Evolutionary conservation across 2,329 filamentous ascomycete species (phyloP).

Genomic region (Colletotrichum melonis): DNA sequence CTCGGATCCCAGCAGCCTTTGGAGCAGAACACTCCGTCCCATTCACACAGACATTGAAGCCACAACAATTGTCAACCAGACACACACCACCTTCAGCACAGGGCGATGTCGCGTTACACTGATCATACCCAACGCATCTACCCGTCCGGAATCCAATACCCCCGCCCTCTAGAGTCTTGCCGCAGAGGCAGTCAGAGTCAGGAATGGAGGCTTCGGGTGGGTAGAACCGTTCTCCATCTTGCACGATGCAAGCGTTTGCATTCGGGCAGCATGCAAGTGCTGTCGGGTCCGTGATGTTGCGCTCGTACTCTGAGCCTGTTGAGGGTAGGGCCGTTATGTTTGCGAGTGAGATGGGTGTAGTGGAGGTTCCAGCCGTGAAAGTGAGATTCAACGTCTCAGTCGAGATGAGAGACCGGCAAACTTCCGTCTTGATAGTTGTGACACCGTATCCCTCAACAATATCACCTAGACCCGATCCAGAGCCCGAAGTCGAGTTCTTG

Average conservation of each 20-base stretch:
- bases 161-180: conserved; percentile 38
- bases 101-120: conserved; percentile 10
- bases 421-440: conserved; percentile 45
- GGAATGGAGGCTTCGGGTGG: conserved; percentile 44
- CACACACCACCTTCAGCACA: conserved; percentile 22
- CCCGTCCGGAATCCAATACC: conserved; percentile 31
- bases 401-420: conserved; percentile 48
- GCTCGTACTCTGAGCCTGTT: conserved; percentile 1
- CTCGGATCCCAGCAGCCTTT: not conserved
- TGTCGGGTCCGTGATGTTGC: conserved; percentile 47
- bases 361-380: conserved; percentile 46
- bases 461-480: conserved; percentile 40
- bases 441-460: conserved; percentile 48
- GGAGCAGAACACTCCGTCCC: conserved; percentile 34
- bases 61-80: conserved; percentile 33
- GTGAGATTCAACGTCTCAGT: conserved; percentile 46
- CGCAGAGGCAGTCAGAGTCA: conserved; percentile 48
- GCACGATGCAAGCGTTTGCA: conserved; percentile 35
- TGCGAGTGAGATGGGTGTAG: conserved; percentile 37
- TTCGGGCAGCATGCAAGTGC: conserved; percentile 48
- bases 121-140: conserved; percentile 1
- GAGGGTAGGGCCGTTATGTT: conserved; percentile 1
- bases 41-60: conserved; percentile 33
- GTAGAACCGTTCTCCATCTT: conserved; percentile 43
- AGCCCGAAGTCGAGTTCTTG: conserved; percentile 37